Evolutionary conservation across 208 protist genomes (phyloP).

Genomic region (Naegleria lovaniensis): DNA sequence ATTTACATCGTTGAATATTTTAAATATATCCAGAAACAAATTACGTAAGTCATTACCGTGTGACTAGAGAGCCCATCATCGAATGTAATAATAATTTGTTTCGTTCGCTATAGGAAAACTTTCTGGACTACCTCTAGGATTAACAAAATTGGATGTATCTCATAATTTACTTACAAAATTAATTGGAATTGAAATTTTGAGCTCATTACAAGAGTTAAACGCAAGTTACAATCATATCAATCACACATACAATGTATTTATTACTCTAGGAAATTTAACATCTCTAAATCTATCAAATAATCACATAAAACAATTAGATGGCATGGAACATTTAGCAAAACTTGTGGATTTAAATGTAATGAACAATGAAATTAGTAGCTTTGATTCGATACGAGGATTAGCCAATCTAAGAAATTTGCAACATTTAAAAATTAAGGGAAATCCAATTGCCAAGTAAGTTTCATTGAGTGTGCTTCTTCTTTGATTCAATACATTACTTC

Average conservation of each 20-base stretch:
- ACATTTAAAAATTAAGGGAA: neutral
- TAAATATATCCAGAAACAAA: constrained; percentile 6
- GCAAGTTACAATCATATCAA: neutral
- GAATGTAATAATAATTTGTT: too few relatives aligned
- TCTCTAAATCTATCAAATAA: neutral
- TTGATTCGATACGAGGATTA: neutral
- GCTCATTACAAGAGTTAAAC: neutral
- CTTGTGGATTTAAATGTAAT: neutral
- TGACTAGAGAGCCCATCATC: too few relatives aligned
- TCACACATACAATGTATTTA: neutral
- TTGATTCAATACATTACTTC: too few relatives aligned
- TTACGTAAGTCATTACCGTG: neutral
- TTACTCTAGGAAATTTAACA: neutral
- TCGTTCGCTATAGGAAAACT: neutral
- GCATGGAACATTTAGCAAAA: neutral
- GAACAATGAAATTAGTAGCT: neutral
- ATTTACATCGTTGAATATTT: neutral
- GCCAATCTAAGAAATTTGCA: neutral
- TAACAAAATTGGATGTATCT: neutral
- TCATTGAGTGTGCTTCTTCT: neutral
- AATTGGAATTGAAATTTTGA: neutral
- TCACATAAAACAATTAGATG: neutral
- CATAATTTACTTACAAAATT: constrained; percentile 15
- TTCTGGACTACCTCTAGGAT: neutral
- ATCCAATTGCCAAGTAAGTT: constrained; percentile 13